Percentiles rank a stretch among this genome's conserved stretches.
phyloP scores from a whole-genome alignment of 192 early-diverging fungal species.

The Coemansia sp. region DNA sequence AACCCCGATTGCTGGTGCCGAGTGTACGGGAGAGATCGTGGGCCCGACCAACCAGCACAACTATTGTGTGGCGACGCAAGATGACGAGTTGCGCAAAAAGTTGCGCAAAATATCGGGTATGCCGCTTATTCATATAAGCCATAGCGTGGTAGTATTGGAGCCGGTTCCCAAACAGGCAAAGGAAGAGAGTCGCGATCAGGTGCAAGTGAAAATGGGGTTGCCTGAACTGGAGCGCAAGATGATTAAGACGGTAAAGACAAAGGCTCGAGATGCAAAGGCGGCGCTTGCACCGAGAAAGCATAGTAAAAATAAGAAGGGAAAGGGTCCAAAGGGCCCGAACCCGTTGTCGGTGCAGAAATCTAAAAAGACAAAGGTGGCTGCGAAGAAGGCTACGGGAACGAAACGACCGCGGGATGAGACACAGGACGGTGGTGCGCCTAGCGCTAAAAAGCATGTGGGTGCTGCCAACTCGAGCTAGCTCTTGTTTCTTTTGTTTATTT shows the following conservation, averaged over 20 bases:
- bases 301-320: slow-evolving; percentile 66
- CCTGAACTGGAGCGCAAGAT: slow-evolving; percentile 56
- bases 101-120: slow-evolving; percentile 76
- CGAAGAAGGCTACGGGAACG: neutral
- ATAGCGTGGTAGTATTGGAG: slow-evolving; percentile 77
- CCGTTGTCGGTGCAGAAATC: neutral
- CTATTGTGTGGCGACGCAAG: slow-evolving; percentile 86
- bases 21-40: slow-evolving; percentile 78
- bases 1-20: slow-evolving; percentile 54
- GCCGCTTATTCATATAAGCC: slow-evolving; percentile 83
- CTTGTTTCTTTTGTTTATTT: no score
- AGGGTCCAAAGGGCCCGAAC: slow-evolving; percentile 65
- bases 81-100: slow-evolving; percentile 60
- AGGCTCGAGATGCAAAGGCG: slow-evolving; percentile 26
- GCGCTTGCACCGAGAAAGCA: slow-evolving; percentile 32
- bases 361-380: neutral
- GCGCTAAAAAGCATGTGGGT: no score
- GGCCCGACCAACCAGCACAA: slow-evolving; percentile 73
- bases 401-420: no score
- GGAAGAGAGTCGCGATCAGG: slow-evolving; percentile 34
- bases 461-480: no score
- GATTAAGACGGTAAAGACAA: slow-evolving; percentile 58
- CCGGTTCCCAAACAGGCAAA: slow-evolving; percentile 62
- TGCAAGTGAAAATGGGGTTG: slow-evolving; percentile 54
- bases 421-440: no score